A percentile compares a stretch with the other conserved stretches of the same genome.
These are phyloP conservation scores for Jaminaea rosea DNA, from an alignment of 1,284 basidiomycete genomes.

Conservation along the genomic window DNA sequence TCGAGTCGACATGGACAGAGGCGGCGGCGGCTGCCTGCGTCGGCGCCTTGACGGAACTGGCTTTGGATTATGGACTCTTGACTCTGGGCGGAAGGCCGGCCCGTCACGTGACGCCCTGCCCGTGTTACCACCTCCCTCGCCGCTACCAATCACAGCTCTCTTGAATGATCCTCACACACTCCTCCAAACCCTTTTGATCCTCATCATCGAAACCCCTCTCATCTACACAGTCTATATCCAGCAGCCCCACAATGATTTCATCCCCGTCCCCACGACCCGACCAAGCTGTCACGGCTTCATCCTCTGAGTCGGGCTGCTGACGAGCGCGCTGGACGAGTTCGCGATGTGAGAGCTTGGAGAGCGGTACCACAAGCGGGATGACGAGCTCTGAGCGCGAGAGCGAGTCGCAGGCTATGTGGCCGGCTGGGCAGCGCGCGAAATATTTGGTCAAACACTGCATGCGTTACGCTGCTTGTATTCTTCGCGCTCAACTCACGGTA, in stretches of 20 bases:
- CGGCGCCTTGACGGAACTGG: too few species aligned
- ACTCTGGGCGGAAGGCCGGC: too few species aligned
- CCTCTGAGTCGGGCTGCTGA: not conserved
- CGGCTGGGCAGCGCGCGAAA: conserved; percentile 16
- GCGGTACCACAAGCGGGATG: conserved; percentile 40
- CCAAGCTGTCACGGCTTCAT: conserved; percentile 18
- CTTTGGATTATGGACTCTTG: too few species aligned
- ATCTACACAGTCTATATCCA: conserved; percentile 49
- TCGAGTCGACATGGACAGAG: too few species aligned
- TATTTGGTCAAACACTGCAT: not conserved
- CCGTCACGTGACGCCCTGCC: too few species aligned
- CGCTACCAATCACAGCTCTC: conserved; percentile 25
- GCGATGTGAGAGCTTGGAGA: conserved; percentile 18
- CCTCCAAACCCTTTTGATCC: conserved; percentile 39
- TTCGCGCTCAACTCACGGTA: conserved; percentile 22
- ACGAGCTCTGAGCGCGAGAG: conserved; percentile 48
- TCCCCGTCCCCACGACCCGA: conserved; percentile 29
- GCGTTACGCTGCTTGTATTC: not conserved
- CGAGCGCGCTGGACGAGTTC: conserved; percentile 6
- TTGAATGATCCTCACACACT: conserved; percentile 33
- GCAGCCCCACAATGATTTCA: conserved; percentile 44
- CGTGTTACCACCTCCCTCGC: too few species aligned
- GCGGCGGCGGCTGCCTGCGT: too few species aligned
- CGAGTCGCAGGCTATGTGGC: conserved; percentile 49
- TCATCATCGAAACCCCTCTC: conserved; percentile 44